Base-by-base conservation (phyloP, 2,329 filamentous ascomycete species). In the Penicillium oxalicum region DNA sequence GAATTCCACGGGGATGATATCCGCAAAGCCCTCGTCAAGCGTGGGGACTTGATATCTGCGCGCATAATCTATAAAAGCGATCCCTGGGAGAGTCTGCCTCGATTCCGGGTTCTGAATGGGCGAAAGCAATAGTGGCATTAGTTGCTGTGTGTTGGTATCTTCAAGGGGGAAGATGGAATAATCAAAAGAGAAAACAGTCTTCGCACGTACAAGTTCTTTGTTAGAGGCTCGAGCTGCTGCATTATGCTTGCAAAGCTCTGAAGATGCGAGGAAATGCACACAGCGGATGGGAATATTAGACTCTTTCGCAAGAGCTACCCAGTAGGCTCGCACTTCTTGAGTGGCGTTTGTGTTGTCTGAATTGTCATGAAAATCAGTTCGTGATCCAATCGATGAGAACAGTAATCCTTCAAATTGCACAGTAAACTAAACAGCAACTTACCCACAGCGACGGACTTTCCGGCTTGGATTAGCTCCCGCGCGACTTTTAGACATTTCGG, bases 291-390 rank as follows among this genome's bases (percentile, higher is more conserved):
- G 85, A 2, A 94, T 76, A 4, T 80, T 74, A 61, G 82, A 72
- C 60, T 85, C 84, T 55, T 77, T 78, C 13, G 90, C 90, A 28
- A 97, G 70, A 26, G 80, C 74, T 29, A 88, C 70, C 91, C 91
- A 97, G 51, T 87, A 72, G n/a, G 79, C 77, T 55, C 93, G 80
- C 25, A 85, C 88, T 45, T 88, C 85, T 9, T 76, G 67, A 70
- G 95, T 87, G 28, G 91, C 82, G 65, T 98, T 98, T n/a, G 93
- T 97, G 67, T 95, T 97, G 69, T 98, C 93, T 93, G 48, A 47
- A n/a, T 26, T 34, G 43, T 11, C 9, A 26, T 29, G 34, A n/a
- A 4, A 27, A 12, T n/a, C 11, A 35, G 32, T 5, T 24, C 18
- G 18, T 18, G 18, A 18, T 18, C 18, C 18, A 18, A 18, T 18